Evolutionary conservation across 2,329 filamentous ascomycete species (phyloP), one percentile per base, ranked within the genome.

Genomic region (Thielaviopsis punctulata): DNA sequence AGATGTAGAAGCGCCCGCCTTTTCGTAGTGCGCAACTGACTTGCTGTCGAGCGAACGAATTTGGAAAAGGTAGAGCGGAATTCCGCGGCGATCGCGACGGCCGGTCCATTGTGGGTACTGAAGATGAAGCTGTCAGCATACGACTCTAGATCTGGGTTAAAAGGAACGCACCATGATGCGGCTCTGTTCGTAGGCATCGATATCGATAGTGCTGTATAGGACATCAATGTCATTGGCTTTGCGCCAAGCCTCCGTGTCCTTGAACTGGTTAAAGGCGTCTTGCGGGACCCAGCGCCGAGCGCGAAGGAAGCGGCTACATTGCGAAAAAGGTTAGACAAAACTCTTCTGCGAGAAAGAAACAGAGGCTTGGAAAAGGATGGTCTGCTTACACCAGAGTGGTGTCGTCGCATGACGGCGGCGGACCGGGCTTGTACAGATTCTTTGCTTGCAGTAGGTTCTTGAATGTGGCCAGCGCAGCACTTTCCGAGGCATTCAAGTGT

Each of bases 61-160:
- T 67, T 93, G 86, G 67, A 85, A 95, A 56, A 95, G 77, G 66
- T 92, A 95, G 59, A 95, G 75, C 7, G 90, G 90, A 57, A 95
- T 95, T 58, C 90, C 90, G 59, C 88, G 84, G 59, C 49, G 84
- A 68, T 95, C 90, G 59, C 89, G 79, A 58, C 88, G 84, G 52
- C 90, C 90, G 19, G 86, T 93, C 85, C 88, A 95, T 78, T 95
- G 87, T 22, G 89, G 88, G 63, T 95, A 95, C 84, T 89, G 61
- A 52, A 62, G 52, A 62, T 56, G n/a, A 33, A n/a, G 15, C 6
- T 25, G 23, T 25, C 19, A 8, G 18, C 9, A 18, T 15, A 22
- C 36, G 47, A 49, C 45, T 25, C 13, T 9, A 43, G 30, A 27
- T 15, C 41, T n/a, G 25, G 49, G 21, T 15, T 22, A 27, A 45